These are phyloP conservation scores for Crithidia fasciculata DNA, from an alignment of 208 protist species.

Conservation along the genomic window DNA sequence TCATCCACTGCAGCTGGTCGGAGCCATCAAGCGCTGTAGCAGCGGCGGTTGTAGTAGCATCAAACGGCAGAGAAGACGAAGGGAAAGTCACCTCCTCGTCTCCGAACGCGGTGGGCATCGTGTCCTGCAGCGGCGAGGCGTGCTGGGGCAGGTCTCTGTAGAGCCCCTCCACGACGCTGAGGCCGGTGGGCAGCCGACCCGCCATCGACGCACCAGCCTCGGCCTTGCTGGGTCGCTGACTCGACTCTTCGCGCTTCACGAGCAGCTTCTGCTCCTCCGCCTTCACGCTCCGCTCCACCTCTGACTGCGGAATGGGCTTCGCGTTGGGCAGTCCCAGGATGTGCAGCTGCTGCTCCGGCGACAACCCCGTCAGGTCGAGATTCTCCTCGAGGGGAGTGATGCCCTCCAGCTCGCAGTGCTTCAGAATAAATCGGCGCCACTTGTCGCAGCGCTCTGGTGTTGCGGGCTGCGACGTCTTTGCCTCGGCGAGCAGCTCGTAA, in stretches of 20 bases:
- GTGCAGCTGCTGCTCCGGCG: conserved; percentile 74
- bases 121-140: neutral
- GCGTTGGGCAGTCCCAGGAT: conserved; percentile 85
- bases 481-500: conserved; percentile 87
- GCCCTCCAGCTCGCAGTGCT: conserved; percentile 79
- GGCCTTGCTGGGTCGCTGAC: conserved; percentile 12
- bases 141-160: neutral
- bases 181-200: neutral
- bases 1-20: conserved; percentile 49
- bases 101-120: conserved; percentile 11
- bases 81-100: neutral
- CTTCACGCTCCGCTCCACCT: conserved; percentile 70
- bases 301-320: conserved; percentile 67
- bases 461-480: conserved; percentile 72
- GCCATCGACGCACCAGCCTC: neutral
- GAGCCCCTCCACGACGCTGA: neutral
- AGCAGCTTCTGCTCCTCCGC: conserved; percentile 75
- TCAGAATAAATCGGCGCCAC: conserved; percentile 77
- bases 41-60: neutral
- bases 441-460: conserved; percentile 80
- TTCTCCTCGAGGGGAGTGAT: conserved; percentile 59
- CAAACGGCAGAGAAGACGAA: neutral
- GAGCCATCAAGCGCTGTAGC: conserved; percentile 27
- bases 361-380: conserved; percentile 58
- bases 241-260: conserved; percentile 56